phyloP scores from a whole-genome alignment of 305 asterid species.

The Rubia balearica region DNA sequence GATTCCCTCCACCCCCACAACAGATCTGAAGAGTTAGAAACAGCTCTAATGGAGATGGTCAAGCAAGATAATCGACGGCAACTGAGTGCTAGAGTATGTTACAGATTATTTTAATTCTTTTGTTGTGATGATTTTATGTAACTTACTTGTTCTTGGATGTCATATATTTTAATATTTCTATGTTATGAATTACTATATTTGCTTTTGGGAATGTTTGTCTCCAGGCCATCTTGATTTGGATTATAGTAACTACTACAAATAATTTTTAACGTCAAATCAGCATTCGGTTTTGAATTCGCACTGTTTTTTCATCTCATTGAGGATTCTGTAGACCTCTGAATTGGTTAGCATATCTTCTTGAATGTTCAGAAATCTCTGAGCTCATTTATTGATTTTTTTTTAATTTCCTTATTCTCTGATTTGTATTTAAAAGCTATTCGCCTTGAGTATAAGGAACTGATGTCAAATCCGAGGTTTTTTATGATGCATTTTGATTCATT shows the following conservation, averaged over 20 bases:
- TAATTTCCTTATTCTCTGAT: background rate
- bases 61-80: slow-evolving; percentile 91
- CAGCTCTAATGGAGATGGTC: slow-evolving; percentile 96
- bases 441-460: background rate
- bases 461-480: background rate
- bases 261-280: background rate
- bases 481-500: slow-evolving; percentile 1
- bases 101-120: slow-evolving; percentile 1
- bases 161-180: background rate
- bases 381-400: background rate
- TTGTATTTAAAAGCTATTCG: background rate
- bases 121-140: background rate
- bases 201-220: background rate
- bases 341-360: background rate
- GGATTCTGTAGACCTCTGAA: background rate
- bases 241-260: too few species aligned
- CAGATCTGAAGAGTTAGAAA: slow-evolving; percentile 98
- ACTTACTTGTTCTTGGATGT: slow-evolving; percentile 5
- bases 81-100: slow-evolving; percentile 77
- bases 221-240: background rate
- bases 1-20: slow-evolving; percentile 16
- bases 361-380: background rate
- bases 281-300: background rate
- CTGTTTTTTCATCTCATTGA: background rate
- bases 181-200: background rate